Percentiles rank a stretch among this genome's conserved stretches.
phyloP scores from a whole-genome alignment of 305 asterid species.

The Fraxinus velutina region DNA sequence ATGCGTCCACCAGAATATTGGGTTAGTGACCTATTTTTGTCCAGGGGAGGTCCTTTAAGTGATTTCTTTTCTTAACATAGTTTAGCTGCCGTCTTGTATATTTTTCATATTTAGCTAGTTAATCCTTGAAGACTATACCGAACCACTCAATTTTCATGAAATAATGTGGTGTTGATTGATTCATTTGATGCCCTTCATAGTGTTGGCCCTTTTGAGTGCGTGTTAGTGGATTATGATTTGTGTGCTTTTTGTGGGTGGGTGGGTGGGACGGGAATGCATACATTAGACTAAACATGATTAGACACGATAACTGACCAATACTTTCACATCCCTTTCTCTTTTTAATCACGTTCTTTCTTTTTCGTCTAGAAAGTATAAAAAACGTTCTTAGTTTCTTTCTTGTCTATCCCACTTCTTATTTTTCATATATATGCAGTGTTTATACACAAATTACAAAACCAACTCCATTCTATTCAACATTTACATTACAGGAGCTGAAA shows the following conservation, averaged over 20 bases:
- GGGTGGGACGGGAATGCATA: not conserved
- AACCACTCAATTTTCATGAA: not conserved
- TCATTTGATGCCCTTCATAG: not conserved
- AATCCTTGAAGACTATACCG: not conserved
- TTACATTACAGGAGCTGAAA: not conserved
- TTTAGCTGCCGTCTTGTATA: not conserved
- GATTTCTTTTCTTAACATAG: not conserved
- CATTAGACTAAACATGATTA: not conserved
- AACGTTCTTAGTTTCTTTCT: not conserved
- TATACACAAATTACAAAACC: not conserved
- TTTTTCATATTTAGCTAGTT: not conserved
- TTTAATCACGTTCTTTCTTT: not conserved
- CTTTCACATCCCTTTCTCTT: not conserved
- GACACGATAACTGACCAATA: not conserved
- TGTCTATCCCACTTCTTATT: not conserved
- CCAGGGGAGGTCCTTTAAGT: not conserved
- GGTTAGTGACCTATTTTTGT: constrained; percentile 41
- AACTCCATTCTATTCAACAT: not conserved
- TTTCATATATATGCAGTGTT: not conserved
- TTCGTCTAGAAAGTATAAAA: not conserved
- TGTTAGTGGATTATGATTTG: not conserved
- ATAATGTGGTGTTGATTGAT: not conserved
- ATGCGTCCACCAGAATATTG: constrained; percentile 97
- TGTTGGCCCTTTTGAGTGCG: not conserved
- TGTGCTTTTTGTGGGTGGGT: not conserved